Base-by-base conservation (phyloP, 2,329 filamentous ascomycete genomes). In the Arachnomyces sp. region DNA sequence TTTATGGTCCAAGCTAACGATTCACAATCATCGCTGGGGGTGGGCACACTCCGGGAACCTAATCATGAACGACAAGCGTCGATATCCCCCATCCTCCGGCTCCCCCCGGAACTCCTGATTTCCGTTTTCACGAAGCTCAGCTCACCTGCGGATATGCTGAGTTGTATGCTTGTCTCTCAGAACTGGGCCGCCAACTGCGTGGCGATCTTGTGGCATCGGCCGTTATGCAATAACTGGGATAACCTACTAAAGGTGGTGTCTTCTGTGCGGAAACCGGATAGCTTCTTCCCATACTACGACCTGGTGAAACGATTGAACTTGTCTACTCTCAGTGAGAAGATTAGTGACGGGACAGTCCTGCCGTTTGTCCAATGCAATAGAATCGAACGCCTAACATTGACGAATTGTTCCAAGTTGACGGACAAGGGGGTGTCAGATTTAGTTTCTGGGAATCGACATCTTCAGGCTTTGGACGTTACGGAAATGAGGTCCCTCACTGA, bases 41-140 rank as follows among this genome's bases (percentile, higher is more conserved):
- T 87, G 28, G 84, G 84, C 34, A 83, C 84, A 44, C 75, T 87
- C 44, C 80, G 81, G 56, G 84, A 87, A 54, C 78, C 78, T 48
- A 74, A 74, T 52, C 77, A 80, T 51, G 51, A 40, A 25, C 49
- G 43, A 18, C 54, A 60, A 31, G 40, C 56, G 29, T 46, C 55
- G 17, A 48, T 67, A 7, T 65, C 67, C 38, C 87, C 89, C 35
- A 81, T 95, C 44, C 83, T 84, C 52, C 80, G 84, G 42, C 74
- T 98, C 28, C 92, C 92, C 30, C 90, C 89, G 61, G 92, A 98
- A 71, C 84, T 98, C 46, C 80, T 96, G 59, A 95, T 98, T 56
- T 78, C 81, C 63, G 83, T 96, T 55, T 95, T 98, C 65, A 74
- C 85, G 28, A 92, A 88, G 62, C 77, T 98, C 43, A 81, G 73